Evolutionary conservation across 2,329 filamentous ascomycete species (phyloP), one percentile per base, ranked within the genome.

Genomic region (Alternaria dauci): DNA sequence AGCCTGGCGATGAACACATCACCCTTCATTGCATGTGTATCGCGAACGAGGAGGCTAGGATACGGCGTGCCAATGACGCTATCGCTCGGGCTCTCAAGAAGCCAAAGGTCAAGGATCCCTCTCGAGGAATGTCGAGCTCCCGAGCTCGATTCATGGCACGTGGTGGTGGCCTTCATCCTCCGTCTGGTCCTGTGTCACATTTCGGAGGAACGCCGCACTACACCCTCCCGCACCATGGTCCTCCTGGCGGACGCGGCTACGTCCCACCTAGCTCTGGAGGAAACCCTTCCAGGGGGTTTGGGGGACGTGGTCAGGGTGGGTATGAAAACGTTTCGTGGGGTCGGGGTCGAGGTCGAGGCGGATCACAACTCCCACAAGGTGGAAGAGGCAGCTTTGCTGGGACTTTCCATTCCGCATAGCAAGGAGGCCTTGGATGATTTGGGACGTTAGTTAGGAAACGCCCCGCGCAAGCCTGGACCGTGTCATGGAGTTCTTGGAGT

Each of bases 11-110:
- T 3, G 58, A 60, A 3, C 63, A 66, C 28, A 32, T 66, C 26
- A 47, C 52, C 8, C n/a, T 30, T 18, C 63, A 66, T 28, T 55
- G 52, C 39, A n/a, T 65, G 12, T 52, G 47, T 12, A 23, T 52
- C 8, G 58, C 58, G 12, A 42, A 25, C 6, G n/a, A 36, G 4
- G 52, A 52, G 7, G 58, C 58, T 6, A 1, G 8, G 8, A 7
- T 18, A 14, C 53, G 58, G 16, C 58, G 58, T 5, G 20, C 20
- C 8, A 52, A n/a, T 8, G 52, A 59, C 25, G 57, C 52, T 20
- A 7, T 8, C 1, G 46, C 44, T 16, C 52, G 52, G 12, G n/a
- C 18, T 8, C 20, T 26, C 8, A 59, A 32, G 26, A 47, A 28
- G 30, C 20, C 18, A 9, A 46, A 44, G 25, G 8, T 9, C 38